Evolutionary conservation across 2,329 filamentous ascomycete genomes (phyloP), one percentile per base, ranked within the genome.

Genomic region (Clonostachys sp.): DNA sequence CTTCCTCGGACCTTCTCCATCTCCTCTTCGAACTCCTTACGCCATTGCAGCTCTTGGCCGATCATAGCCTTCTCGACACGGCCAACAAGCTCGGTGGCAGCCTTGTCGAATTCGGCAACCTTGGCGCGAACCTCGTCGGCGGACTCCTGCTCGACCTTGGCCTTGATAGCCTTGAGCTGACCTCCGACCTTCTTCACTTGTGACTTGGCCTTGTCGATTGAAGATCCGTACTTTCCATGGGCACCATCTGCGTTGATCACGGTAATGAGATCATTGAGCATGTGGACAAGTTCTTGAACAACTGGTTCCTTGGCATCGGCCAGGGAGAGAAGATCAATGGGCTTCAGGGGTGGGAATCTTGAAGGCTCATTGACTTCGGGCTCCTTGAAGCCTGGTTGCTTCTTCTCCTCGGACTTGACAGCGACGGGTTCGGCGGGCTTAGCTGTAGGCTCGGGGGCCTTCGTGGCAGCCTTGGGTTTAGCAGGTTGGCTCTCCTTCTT

Each of bases 261-360:
- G 9, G 89, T 84, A 62, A 99, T 96, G 58, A 99, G 86, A 66
- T 95, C 90, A 71, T 99, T 99, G 58, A 99, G 79, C 71, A 96
- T 92, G 72, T 89, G 92, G 50, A 95, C 90, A 6, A 99, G 77
- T 60, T 97, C 90, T 68, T 96, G 91, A 18, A 97, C 88, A 35
- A 96, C 80, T 30, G 89, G 88, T 63, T 97, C 92, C 50, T 84
- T 82, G 46, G 87, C 89, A 58, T 90, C 81, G 46, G 81, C 77
- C 20, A 95, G 80, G 45, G 79, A 79, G 49, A 96, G 73, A 51
- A 91, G 83, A 61, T 96, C 89, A 56, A 97, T 89, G 14, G 83
- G 81, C 51, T 83, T 71, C 17, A 84, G 72, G 41, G 85, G 80
- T 47, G 81, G 81, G 61, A 79, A 79, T 51, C 71, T 75, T 36